Conservation (phyloP, 257 asterid species). For the Solanum pinnatisectum region DNA sequence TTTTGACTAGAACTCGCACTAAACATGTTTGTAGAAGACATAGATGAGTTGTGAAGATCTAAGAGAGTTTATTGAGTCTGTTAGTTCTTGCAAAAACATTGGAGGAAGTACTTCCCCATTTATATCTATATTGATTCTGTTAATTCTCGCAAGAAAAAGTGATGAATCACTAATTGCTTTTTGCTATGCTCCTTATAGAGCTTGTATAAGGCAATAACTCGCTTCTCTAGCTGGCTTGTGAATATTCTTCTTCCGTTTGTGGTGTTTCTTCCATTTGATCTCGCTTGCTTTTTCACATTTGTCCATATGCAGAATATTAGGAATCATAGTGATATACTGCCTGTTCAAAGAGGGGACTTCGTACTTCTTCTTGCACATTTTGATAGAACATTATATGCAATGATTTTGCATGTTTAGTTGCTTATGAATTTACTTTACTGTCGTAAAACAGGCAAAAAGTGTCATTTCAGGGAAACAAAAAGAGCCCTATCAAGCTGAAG, state of each 20-base stretch:
- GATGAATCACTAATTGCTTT: not conserved
- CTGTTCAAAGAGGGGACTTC: not conserved
- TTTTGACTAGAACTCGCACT: not conserved
- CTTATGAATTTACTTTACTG: not conserved
- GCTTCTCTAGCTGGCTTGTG: not conserved
- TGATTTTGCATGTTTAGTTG: not conserved
- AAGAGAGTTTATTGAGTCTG: not conserved
- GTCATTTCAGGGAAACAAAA: conserved; percentile 35
- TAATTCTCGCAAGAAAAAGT: not conserved
- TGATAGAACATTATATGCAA: not conserved
- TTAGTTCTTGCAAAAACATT: not conserved
- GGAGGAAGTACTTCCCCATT: not conserved
- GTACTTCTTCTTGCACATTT: not conserved
- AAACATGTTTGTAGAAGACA: not conserved
- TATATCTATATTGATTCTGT: not conserved
- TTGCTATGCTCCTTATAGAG: not conserved
- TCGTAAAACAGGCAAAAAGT: conserved; percentile 42
- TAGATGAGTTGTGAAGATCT: not conserved
- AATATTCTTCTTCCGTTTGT: not conserved
- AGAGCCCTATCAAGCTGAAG: conserved; percentile 31
- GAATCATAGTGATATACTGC: not conserved
- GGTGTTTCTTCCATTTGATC: not conserved
- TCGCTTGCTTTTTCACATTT: not conserved
- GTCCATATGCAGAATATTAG: not conserved
- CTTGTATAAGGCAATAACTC: not conserved